These are phyloP conservation scores for Penicillium daleae DNA, from an alignment of 495 filamentous ascomycete genomes.

Conservation along the genomic window DNA sequence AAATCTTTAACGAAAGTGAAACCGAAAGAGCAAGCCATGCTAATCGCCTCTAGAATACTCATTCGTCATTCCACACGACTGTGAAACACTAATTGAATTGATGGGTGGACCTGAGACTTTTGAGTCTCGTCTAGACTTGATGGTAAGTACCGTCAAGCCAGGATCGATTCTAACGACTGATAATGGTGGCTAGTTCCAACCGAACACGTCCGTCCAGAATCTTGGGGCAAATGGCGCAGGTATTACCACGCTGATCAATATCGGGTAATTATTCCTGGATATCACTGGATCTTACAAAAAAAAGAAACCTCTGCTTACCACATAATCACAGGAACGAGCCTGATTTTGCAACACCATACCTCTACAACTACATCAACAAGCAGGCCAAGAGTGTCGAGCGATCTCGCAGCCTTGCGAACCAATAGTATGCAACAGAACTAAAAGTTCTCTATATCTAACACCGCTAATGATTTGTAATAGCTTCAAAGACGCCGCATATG, in stretches of 20 bases:
- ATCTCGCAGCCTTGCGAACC: constrained; percentile 55
- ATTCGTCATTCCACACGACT: constrained; percentile 67
- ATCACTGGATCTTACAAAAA: too few relatives aligned
- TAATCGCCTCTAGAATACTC: constrained; percentile 55
- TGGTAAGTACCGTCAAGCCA: constrained; percentile 24
- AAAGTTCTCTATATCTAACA: not conserved
- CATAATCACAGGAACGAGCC: constrained; percentile 59
- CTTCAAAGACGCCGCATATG: constrained; percentile 47
- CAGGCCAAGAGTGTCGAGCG: constrained; percentile 61
- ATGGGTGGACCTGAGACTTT: constrained; percentile 62
- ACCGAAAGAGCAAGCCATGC: not conserved
- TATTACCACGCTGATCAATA: constrained; percentile 53
- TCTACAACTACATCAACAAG: constrained; percentile 69
- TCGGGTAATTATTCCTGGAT: constrained; percentile 36
- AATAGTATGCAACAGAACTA: constrained; percentile 49
- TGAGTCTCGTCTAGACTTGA: constrained; percentile 57
- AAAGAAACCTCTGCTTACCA: not conserved
- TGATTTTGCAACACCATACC: constrained; percentile 64
- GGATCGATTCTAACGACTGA: not conserved
- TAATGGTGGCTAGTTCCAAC: constrained; percentile 32
- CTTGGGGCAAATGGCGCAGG: constrained; percentile 41
- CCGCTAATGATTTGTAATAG: constrained; percentile 13
- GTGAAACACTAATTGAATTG: constrained; percentile 59
- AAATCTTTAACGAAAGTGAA: not conserved
- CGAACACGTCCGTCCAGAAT: constrained; percentile 37